phyloP scores from a whole-genome alignment of 306 rosid genomes.

The Hippophae rhamnoides region DNA sequence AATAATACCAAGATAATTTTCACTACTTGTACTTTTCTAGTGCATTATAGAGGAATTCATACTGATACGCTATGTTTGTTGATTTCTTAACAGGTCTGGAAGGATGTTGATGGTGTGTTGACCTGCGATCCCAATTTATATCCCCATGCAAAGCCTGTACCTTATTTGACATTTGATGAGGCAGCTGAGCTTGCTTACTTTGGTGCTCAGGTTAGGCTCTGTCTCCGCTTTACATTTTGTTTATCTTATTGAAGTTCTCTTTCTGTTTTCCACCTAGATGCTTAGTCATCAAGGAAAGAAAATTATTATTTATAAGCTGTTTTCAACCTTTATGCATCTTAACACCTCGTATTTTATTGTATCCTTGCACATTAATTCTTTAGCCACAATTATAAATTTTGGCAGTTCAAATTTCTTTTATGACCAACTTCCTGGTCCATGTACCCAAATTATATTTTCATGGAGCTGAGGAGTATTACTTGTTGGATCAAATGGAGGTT shows the following conservation, averaged over 20 bases:
- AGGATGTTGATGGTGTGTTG: conserved; percentile 73
- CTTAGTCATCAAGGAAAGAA: too few relatives aligned
- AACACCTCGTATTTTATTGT: neutral
- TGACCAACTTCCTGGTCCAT: neutral
- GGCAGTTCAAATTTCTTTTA: neutral
- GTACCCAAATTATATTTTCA: neutral
- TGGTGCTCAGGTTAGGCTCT: conserved; percentile 55
- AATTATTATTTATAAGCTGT: too few relatives aligned
- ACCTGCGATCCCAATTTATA: conserved; percentile 58
- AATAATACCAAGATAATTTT: too few relatives aligned
- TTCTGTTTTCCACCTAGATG: neutral
- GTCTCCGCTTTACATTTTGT: conserved; percentile 1
- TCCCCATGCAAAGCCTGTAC: conserved; percentile 49
- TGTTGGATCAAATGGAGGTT: neutral
- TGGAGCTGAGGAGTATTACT: neutral
- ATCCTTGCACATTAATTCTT: neutral
- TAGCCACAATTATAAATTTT: neutral
- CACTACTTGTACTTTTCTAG: too few relatives aligned
- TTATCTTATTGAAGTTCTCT: neutral
- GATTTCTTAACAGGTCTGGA: conserved; percentile 46
- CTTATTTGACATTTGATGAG: conserved; percentile 71
- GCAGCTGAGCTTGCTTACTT: conserved; percentile 74
- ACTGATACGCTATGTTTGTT: conserved; percentile 2
- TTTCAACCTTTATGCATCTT: too few relatives aligned
- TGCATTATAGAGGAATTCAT: too few relatives aligned